phyloP scores from a whole-genome alignment of 257 asterid genomes.

The Solanum pimpinellifolium region DNA sequence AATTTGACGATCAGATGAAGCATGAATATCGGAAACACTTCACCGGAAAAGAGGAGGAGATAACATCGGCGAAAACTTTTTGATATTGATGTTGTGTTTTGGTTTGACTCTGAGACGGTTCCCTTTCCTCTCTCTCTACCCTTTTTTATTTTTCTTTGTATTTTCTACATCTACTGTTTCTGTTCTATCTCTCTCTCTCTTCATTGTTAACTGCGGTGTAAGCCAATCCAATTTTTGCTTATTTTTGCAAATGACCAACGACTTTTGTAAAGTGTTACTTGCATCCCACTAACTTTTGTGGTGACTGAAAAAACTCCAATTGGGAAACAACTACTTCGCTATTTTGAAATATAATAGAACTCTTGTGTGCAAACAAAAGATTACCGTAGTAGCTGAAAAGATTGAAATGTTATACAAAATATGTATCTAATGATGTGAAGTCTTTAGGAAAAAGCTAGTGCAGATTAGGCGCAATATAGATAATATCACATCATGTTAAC shows the following conservation, averaged over 20 bases:
- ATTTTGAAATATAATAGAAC: too few species aligned
- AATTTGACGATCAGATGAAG: conserved; percentile 10
- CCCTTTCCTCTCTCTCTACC: neutral
- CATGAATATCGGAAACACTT: conserved; percentile 8
- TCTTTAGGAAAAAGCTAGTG: neutral
- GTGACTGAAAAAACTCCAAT: neutral
- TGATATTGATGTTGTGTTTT: conserved; percentile 1
- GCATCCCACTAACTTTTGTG: neutral
- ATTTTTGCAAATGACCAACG: neutral
- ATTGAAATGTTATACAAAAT: neutral
- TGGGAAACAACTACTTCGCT: neutral
- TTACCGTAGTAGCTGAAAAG: neutral
- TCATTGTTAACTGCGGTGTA: conserved; percentile 9
- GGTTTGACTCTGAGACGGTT: conserved; percentile 33
- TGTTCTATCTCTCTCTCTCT: neutral
- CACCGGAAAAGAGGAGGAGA: neutral
- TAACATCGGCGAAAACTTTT: conserved; percentile 6
- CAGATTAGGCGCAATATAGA: accelerated
- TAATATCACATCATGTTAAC: neutral
- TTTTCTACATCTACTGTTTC: neutral
- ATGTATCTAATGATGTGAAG: neutral
- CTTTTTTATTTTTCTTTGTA: neutral
- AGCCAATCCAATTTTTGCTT: neutral
- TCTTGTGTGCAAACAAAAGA: neutral
- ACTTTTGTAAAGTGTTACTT: neutral